Base-by-base conservation (phyloP, 1,284 basidiomycete species). In the Ustilago cynodontis region DNA sequence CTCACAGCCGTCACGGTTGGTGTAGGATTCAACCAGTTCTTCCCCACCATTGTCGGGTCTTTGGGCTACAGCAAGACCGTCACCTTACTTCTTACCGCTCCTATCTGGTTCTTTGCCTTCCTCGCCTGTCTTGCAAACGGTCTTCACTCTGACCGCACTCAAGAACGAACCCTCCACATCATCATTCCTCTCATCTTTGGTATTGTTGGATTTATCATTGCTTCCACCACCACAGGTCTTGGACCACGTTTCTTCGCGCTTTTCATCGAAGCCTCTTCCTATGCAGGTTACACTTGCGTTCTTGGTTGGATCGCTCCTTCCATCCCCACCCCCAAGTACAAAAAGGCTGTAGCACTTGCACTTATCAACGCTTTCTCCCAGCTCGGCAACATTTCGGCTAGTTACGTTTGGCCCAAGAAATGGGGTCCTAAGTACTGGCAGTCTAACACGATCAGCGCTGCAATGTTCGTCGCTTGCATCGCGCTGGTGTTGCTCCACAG, bases 371-470 rank as follows among this genome's bases (percentile, higher is more conserved):
- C 87, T 43, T 85, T 88, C 65, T 84, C 85, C 0, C 86, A 87
- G 68, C 78, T 86, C 20, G 87, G 87, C 50, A 87, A 88, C 80
- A 86, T 88, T 52, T 81, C 85, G 22, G 86, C 87, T 37, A 61
- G 60, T 33, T 84, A 82, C 66, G 65, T 78, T 20, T 82, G 73
- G 76, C 73, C 71, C 6, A 67, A 65, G 31, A 67, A 69, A 39
- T 82, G 75, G 75, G 76, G 79, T 1, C 70, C 78, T n/a, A 59
- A 62, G 41, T 80, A 80, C 67, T 82, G 78, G 80, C 65, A 70
- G 54, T 66, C 65, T 51, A 77, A 76, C 67, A 60, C 70, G 39
- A 79, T 82, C 69, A 71, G 60, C 22, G 26, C 61, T 24, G 37
- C 56, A 49, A 74, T 67, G 61, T 73, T 79, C 39, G 49, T 77